Base-by-base conservation (phyloP, 1,284 basidiomycete species). In the Cutaneotrichosporon mucoides region DNA sequence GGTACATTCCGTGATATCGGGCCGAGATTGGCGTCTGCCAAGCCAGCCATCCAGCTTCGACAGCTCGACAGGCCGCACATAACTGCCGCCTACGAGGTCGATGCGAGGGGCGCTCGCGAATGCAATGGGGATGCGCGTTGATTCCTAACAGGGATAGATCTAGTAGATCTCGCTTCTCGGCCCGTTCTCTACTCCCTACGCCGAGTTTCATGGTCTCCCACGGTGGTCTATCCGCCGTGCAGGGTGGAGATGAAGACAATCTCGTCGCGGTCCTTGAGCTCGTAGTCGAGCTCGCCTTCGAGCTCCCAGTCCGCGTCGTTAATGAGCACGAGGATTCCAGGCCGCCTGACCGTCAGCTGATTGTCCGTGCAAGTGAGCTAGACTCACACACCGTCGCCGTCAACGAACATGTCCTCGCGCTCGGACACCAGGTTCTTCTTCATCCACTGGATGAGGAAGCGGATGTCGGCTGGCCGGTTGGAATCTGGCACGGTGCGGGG, bases 261-360 rank as follows among this genome's bases (percentile, higher is more conserved):
- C 78, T 95, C 89, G 75, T 99, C 95, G 3, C 84, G 83, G 42
- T 88, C 81, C 73, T 89, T 82, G 59, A 98, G 76, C 64, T 81
- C 81, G 73, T 96, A 98, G 36, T 89, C 87, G 33, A 91, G 87
- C 77, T 98, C 95, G 38, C 92, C 93, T 73, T 98, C 94, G 9
- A 99, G 82, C 74, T 98, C 95, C 95, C 95, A 99, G 72, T 99
- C 95, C 1, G 91, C 90, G 68, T 97, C 91, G 74, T 98, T 99
- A 64, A 99, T 86, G 36, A 99, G 81, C 0, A 98, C 94, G 5
- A 99, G 82, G 46, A 99, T 96, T 0, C 95, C 95, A 0, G 95
- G 95, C 11, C 95, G 92, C 13, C 93, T 97, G 73, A 24, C 7
- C 2, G 35, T 60, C 45, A 59, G 52, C 43, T 10, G 1, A 10